Conservation (phyloP, 441 rosid genomes). For the Mallotus japonicus region DNA sequence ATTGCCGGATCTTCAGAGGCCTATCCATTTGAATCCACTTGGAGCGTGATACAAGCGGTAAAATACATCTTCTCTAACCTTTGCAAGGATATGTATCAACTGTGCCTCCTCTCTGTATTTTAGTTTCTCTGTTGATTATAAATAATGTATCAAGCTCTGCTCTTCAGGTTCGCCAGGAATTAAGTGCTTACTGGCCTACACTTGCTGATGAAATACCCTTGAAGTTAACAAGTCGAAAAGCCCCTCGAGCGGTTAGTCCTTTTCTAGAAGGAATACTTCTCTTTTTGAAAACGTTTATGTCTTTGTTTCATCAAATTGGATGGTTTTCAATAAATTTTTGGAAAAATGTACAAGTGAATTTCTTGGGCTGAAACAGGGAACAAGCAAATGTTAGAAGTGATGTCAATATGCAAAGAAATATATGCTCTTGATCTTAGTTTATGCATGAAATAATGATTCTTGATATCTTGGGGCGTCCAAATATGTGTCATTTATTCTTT, state of each 20-base stretch:
- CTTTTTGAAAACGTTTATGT: constrained; percentile 10
- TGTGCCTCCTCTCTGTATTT: constrained; percentile 8
- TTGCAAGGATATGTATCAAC: constrained; percentile 11
- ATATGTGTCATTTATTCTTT: too few relatives aligned
- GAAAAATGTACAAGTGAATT: neutral
- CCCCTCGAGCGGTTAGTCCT: constrained; percentile 46
- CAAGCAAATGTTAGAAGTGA: neutral
- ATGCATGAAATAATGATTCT: neutral
- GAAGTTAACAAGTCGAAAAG: constrained; percentile 50
- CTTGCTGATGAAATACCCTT: constrained; percentile 71
- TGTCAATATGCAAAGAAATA: neutral
- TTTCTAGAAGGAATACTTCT: neutral
- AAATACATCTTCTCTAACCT: constrained; percentile 19
- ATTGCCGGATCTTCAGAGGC: constrained; percentile 56
- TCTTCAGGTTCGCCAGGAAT: constrained; percentile 64
- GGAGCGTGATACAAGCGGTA: constrained; percentile 85
- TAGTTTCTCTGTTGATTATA: neutral
- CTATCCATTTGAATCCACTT: constrained; percentile 78
- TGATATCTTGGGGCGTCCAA: too few relatives aligned
- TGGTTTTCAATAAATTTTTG: neutral
- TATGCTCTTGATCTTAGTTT: neutral
- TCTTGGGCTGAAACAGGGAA: neutral
- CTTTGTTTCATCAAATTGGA: neutral
- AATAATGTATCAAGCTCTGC: constrained; percentile 5
- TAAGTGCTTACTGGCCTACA: constrained; percentile 68